Percentiles rank a stretch among this genome's conserved stretches.
These are phyloP conservation scores for Fusarium goolgardi DNA, from an alignment of 2,329 filamentous ascomycete genomes.

Conservation along the genomic window DNA sequence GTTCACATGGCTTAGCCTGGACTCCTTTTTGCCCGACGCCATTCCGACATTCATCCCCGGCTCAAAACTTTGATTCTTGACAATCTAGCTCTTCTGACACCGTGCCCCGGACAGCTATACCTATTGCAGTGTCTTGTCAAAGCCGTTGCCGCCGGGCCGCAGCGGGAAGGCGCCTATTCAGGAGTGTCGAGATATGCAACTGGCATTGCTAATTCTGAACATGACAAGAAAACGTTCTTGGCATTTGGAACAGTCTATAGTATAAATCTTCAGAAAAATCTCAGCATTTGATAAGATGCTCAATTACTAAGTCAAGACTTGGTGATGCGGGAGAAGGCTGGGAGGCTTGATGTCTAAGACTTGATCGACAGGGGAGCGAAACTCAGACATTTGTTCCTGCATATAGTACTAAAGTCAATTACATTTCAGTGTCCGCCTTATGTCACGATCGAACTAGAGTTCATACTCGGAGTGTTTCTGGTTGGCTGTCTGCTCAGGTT, in stretches of 20 bases:
- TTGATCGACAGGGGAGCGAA: slow-evolving; percentile 1
- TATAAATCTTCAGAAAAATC: not conserved
- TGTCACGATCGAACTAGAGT: too few relatives aligned
- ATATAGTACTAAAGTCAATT: not conserved
- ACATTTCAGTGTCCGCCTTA: not conserved
- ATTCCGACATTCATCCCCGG: not conserved
- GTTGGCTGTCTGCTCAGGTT: not conserved
- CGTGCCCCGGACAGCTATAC: slow-evolving; percentile 14
- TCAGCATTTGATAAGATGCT: not conserved
- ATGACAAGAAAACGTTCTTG: not conserved
- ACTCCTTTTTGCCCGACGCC: not conserved
- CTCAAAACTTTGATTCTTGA: not conserved
- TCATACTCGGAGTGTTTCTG: too few relatives aligned
- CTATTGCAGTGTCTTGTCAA: not conserved
- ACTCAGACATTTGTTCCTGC: not conserved
- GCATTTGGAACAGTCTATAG: not conserved
- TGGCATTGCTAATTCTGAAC: slow-evolving; percentile 1
- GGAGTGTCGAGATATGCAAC: not conserved
- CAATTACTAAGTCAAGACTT: not conserved
- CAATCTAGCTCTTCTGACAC: not conserved
- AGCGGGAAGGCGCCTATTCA: not conserved
- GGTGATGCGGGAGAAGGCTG: not conserved
- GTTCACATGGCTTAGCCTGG: slow-evolving; percentile 5
- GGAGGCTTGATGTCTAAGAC: not conserved
- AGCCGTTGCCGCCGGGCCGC: slow-evolving; percentile 34